These are phyloP conservation scores for Arabidopsis arenosa DNA, from an alignment of 345 rosid species.

Conservation along the genomic window DNA sequence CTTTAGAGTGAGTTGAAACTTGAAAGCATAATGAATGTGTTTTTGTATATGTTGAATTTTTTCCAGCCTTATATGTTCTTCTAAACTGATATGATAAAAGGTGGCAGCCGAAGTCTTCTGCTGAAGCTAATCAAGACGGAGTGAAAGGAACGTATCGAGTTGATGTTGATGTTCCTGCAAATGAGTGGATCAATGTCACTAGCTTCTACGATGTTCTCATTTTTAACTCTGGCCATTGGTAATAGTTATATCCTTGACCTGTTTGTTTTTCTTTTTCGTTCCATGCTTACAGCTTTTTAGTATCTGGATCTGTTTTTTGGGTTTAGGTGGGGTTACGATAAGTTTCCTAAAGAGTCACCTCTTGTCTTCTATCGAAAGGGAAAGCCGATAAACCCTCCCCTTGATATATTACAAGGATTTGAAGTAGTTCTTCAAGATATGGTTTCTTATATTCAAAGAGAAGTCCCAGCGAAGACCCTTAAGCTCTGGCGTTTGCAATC, in stretches of 20 bases:
- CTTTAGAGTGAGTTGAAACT: constrained; percentile 25
- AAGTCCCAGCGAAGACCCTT: constrained; percentile 63
- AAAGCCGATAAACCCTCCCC: constrained; percentile 70
- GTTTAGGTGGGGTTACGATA: constrained; percentile 90
- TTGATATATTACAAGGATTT: constrained; percentile 71
- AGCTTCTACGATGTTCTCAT: constrained; percentile 82
- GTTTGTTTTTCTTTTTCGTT: background rate
- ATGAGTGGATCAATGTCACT: constrained; percentile 73
- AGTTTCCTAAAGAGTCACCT: constrained; percentile 87
- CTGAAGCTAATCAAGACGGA: constrained; percentile 46
- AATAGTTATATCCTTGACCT: background rate
- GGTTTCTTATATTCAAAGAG: constrained; percentile 65
- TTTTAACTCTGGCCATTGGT: constrained; percentile 97
- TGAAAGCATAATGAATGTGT: background rate
- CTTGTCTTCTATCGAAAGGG: constrained; percentile 79
- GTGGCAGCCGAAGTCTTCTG: constrained; percentile 71
- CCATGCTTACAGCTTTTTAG: constrained; percentile 15
- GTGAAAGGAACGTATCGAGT: constrained; percentile 67
- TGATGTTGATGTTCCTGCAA: constrained; percentile 90
- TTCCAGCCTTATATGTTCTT: constrained; percentile 48
- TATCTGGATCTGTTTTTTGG: background rate
- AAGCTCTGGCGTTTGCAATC: constrained; percentile 97
- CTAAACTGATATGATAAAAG: constrained; percentile 70
- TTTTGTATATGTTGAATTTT: constrained; percentile 24
- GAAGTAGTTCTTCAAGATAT: constrained; percentile 76